Evolutionary conservation across 2,329 filamentous ascomycete genomes (phyloP).

Genomic region (Trichoderma gracile): DNA sequence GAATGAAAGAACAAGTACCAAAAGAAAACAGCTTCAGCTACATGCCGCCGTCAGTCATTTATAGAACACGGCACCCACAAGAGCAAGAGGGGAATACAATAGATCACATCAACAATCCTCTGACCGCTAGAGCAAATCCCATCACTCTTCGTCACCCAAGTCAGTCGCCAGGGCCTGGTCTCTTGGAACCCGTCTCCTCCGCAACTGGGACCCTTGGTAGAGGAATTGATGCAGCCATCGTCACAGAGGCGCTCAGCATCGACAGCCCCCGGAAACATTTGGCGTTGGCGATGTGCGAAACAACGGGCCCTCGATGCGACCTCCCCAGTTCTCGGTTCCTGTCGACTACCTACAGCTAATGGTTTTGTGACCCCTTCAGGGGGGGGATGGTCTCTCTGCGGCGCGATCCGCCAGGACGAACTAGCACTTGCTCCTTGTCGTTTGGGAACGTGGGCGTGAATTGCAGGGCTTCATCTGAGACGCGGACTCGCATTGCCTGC

Average conservation of each 20-base stretch:
- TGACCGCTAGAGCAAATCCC: slow-evolving; percentile 17
- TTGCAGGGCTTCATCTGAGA: not conserved
- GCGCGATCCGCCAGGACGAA: not conserved
- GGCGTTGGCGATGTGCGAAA: slow-evolving; percentile 18
- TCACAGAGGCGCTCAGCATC: slow-evolving; percentile 5
- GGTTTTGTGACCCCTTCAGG: too few relatives aligned
- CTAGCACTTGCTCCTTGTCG: not conserved
- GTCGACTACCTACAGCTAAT: too few relatives aligned
- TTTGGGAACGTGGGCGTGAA: not conserved
- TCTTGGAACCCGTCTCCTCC: not conserved
- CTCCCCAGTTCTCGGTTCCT: not conserved
- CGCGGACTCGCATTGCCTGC: not conserved
- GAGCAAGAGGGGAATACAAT: not conserved
- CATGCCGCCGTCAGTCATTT: slow-evolving; percentile 4
- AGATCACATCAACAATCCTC: not conserved
- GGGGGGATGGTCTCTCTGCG: not conserved
- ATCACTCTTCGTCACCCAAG: not conserved
- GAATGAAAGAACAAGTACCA: not conserved
- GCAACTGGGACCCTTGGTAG: not conserved
- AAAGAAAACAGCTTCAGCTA: not conserved
- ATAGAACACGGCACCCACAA: not conserved
- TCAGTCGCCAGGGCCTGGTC: not conserved
- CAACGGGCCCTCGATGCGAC: not conserved
- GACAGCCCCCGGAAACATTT: slow-evolving; percentile 18
- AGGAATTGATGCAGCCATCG: slow-evolving; percentile 10